A percentile compares a stretch with the other conserved stretches of the same genome.
Conservation (phyloP, 2,329 filamentous ascomycete species). For the Aspergillus pseudoterreus region DNA sequence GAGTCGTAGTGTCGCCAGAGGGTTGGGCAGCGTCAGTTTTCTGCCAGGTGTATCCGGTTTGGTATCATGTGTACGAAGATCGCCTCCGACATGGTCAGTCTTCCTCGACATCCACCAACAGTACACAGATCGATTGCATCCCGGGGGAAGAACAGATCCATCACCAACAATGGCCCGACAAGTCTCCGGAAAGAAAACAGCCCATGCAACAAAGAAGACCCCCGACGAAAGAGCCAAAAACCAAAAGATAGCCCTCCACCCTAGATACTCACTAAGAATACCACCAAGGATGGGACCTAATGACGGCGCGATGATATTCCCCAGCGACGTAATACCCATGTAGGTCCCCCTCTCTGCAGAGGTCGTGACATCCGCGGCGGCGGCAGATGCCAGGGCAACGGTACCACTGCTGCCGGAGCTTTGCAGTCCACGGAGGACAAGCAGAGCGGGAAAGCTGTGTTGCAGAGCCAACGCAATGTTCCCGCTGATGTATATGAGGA, state of each 20-base stretch:
- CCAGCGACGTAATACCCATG: conserved; percentile 35
- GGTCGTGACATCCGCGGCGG: conserved; percentile 41
- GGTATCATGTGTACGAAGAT: not conserved
- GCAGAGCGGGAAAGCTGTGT: conserved; percentile 33
- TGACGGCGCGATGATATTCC: conserved; percentile 41
- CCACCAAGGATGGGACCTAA: conserved; percentile 64
- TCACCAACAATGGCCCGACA: conserved; percentile 39
- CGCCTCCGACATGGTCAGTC: not conserved
- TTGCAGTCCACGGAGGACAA: conserved; percentile 42
- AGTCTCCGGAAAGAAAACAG: conserved; percentile 55
- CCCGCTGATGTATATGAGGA: conserved; percentile 40
- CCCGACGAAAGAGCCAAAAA: conserved; percentile 56
- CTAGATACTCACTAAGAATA: conserved; percentile 60
- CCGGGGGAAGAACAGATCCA: conserved; percentile 28
- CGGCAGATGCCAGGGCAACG: conserved; percentile 38
- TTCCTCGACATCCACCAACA: not conserved
- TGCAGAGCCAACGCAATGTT: conserved; percentile 41
- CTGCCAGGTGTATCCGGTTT: not conserved
- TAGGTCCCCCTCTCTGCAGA: conserved; percentile 39
- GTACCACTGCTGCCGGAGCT: conserved; percentile 42
- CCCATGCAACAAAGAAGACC: conserved; percentile 53
- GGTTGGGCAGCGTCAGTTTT: conserved; percentile 35
- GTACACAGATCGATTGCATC: conserved; percentile 23
- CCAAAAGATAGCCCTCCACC: conserved; percentile 65
- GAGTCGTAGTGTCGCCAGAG: conserved; percentile 33